Evolutionary conservation across 2,329 filamentous ascomycete genomes (phyloP).

Genomic region (Colletotrichum cereale): DNA sequence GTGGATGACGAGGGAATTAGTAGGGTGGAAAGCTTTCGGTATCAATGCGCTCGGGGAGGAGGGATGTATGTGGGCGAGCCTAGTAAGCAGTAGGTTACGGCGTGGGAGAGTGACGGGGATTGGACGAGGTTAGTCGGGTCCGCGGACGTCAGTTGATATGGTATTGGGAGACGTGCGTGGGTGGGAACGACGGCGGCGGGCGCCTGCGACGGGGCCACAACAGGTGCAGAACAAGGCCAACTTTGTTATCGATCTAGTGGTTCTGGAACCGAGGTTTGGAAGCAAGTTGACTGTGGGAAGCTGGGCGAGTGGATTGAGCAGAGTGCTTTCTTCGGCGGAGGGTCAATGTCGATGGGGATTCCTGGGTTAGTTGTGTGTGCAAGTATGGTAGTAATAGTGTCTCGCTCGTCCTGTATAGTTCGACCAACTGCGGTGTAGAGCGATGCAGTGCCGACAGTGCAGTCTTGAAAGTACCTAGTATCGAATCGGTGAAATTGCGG

Average conservation of each 20-base stretch:
- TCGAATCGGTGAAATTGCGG: conserved; percentile 19
- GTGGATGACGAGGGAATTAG: background rate
- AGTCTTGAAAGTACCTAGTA: background rate
- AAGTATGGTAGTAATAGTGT: background rate
- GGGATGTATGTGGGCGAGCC: conserved; percentile 23
- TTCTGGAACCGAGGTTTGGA: background rate
- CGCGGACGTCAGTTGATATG: conserved; percentile 27
- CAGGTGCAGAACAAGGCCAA: conserved; percentile 7
- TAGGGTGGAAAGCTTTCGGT: conserved; percentile 22
- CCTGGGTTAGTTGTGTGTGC: background rate
- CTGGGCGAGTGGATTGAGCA: conserved; percentile 16
- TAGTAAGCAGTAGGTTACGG: conserved; percentile 1
- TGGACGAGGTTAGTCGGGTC: conserved; percentile 23
- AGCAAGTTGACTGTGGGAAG: background rate
- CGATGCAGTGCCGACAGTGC: background rate
- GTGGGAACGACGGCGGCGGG: conserved; percentile 32
- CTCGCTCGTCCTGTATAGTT: background rate
- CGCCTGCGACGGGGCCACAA: conserved; percentile 21
- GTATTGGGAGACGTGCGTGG: conserved; percentile 21
- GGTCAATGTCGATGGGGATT: background rate
- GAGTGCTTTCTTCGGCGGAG: background rate
- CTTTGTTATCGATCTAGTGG: background rate
- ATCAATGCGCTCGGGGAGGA: conserved; percentile 16
- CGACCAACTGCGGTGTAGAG: background rate
- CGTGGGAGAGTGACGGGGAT: conserved; percentile 26